Conservation (phyloP, 306 rosid species). For the Pterocarpus santalinus region DNA sequence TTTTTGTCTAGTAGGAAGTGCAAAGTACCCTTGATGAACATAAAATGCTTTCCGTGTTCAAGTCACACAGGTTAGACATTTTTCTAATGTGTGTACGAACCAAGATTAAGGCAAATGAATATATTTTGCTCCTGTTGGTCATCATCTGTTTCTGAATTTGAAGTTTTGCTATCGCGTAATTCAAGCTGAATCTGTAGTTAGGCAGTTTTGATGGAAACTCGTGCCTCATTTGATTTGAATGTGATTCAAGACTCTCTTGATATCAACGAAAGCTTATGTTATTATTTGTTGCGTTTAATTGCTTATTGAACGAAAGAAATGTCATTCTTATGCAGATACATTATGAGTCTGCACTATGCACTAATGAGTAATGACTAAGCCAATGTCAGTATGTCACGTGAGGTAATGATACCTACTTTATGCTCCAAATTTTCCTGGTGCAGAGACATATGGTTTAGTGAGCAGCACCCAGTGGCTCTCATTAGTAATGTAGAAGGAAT, state of each 20-base stretch:
- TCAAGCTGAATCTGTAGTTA: conserved; percentile 6
- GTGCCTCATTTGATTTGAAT: neutral
- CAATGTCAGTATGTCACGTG: conserved; percentile 9
- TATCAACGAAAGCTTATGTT: neutral
- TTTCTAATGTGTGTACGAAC: conserved; percentile 30
- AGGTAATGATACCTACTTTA: conserved; percentile 5
- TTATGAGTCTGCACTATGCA: neutral
- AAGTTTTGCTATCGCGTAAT: conserved; percentile 8
- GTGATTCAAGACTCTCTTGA: conserved; percentile 26
- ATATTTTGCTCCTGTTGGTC: neutral
- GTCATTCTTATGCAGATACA: neutral
- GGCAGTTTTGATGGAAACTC: conserved; percentile 12
- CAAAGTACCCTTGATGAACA: neutral
- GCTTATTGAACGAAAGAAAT: neutral
- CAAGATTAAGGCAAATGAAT: conserved; percentile 24
- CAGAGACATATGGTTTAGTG: conserved; percentile 29
- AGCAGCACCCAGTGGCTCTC: conserved; percentile 32
- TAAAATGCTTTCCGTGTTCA: conserved; percentile 28
- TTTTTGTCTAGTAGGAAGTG: conserved; percentile 33
- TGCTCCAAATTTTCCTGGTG: conserved; percentile 2
- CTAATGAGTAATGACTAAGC: neutral
- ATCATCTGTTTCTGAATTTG: neutral
- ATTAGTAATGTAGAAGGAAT: neutral
- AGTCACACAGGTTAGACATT: conserved; percentile 39
- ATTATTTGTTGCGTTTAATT: neutral